These are phyloP conservation scores for Aquilaria agallochum DNA, from an alignment of 441 rosid species.

Conservation along the genomic window DNA sequence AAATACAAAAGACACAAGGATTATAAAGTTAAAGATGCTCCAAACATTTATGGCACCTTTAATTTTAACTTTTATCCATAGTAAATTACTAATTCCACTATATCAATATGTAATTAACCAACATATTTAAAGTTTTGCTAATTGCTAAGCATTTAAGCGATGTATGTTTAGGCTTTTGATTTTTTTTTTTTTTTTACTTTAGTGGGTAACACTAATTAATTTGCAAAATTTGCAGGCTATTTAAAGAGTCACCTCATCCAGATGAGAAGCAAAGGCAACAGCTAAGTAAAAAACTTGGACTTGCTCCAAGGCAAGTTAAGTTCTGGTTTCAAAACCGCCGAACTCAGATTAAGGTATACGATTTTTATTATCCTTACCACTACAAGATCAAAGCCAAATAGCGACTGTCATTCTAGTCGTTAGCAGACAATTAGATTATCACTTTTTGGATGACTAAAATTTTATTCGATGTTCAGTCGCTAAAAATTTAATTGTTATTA, in stretches of 20 bases:
- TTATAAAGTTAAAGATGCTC: slow-evolving; percentile 18
- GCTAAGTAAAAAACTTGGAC: slow-evolving; percentile 86
- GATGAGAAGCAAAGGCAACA: slow-evolving; percentile 98
- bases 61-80: not conserved
- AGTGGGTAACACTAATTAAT: slow-evolving; percentile 1
- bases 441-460: too few relatives aligned
- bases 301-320: slow-evolving; percentile 96
- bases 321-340: slow-evolving; percentile 99
- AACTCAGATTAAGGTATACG: slow-evolving; percentile 81
- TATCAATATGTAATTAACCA: too few relatives aligned
- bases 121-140: too few relatives aligned
- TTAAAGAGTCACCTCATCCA: slow-evolving; percentile 96
- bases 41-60: slow-evolving; percentile 20
- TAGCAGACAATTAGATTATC: too few relatives aligned
- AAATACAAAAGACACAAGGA: slow-evolving; percentile 18
- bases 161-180: not conserved
- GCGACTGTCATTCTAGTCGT: too few relatives aligned
- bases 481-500: too few relatives aligned
- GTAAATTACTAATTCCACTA: not conserved
- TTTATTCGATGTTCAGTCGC: too few relatives aligned
- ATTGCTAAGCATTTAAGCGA: too few relatives aligned
- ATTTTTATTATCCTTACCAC: not conserved
- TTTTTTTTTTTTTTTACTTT: not conserved
- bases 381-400: too few relatives aligned
- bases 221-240: slow-evolving; percentile 46